Evolutionary conservation across 2,329 filamentous ascomycete genomes (phyloP), one percentile per base, ranked within the genome.

Genomic region (Magnaporthiopsis rhizophila): DNA sequence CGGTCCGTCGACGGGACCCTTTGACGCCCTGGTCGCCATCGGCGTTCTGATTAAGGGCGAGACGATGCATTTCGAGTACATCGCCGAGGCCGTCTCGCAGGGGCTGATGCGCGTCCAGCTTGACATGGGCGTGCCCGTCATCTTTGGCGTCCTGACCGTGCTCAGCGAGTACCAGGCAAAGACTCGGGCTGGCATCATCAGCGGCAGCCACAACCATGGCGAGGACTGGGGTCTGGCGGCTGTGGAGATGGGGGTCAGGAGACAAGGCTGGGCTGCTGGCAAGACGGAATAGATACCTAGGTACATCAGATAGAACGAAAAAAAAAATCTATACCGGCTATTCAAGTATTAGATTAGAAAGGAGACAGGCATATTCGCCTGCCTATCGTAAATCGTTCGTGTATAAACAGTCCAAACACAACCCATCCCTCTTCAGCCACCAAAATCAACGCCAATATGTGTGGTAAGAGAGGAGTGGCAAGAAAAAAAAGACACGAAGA

Each of bases 41-140:
- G 95, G 95, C 64, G 93, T 97, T 65, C 86, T 99, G 66, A 97
- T 99, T 80, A 99, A 99, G 81, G 95, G 95, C 75, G 91, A 96
- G 78, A 98, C 95, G 8, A 97, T 97, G 92, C 95, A 99, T 79
- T 99, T 99, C 73, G 95, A 99, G 79, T 98, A 99, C 80, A 99
- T 99, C 71, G 85, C 93, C 58, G 95, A 98, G 68, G 86, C 91
- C 57, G 92, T 96, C 8, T 92, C 88, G 65, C 91, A 97, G 67
- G 95, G 92, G 8, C 83, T 99, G 66, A 99, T 99, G 95, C 88
- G 91, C 68, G 88, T 98, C 65, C 92, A 96, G 76, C 82, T 98
- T 64, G 94, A 99, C 75, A 88, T 87, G 12, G 90, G 91, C 59
- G 86, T 96, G 62, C 95, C 95, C 38, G 89, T 99, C 66, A 86